phyloP scores from a whole-genome alignment of 2,329 filamentous ascomycete genomes.

The Zasmidium cellare region DNA sequence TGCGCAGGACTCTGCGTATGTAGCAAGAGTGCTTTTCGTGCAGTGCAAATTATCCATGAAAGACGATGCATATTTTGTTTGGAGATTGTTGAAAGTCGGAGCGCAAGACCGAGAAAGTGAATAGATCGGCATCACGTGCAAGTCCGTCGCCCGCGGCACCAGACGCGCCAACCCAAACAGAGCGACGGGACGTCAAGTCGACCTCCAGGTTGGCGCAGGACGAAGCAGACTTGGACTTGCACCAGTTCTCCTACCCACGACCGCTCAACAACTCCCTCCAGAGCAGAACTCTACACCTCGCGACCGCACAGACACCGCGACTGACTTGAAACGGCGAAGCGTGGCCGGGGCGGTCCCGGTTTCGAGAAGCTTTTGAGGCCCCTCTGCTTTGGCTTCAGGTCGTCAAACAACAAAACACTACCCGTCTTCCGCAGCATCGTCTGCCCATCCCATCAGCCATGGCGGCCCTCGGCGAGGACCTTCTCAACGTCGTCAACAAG shows the following conservation, averaged over 20 bases:
- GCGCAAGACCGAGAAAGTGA: background rate
- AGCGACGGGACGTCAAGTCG: too few species aligned
- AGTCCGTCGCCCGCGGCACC: too few species aligned
- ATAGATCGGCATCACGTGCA: background rate
- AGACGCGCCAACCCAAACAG: too few species aligned
- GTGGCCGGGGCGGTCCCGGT: background rate
- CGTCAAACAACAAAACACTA: background rate
- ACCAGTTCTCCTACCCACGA: too few species aligned
- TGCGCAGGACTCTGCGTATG: too few species aligned
- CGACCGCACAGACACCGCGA: too few species aligned
- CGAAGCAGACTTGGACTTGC: background rate
- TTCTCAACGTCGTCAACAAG: constrained; percentile 95
- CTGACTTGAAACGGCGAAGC: background rate
- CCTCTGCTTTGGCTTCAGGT: background rate
- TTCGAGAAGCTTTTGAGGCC: background rate
- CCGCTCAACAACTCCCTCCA: too few species aligned
- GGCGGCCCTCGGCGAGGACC: constrained; percentile 93
- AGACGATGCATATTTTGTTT: too few species aligned
- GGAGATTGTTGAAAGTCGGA: background rate
- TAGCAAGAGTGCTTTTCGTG: too few species aligned
- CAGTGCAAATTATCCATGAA: too few species aligned
- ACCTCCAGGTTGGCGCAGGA: background rate
- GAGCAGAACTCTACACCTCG: too few species aligned
- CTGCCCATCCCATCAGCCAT: constrained; percentile 49
- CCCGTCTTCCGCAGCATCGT: too few species aligned